Conservation (phyloP, 1,139 yeast species). For the Candida mesenterica region DNA sequence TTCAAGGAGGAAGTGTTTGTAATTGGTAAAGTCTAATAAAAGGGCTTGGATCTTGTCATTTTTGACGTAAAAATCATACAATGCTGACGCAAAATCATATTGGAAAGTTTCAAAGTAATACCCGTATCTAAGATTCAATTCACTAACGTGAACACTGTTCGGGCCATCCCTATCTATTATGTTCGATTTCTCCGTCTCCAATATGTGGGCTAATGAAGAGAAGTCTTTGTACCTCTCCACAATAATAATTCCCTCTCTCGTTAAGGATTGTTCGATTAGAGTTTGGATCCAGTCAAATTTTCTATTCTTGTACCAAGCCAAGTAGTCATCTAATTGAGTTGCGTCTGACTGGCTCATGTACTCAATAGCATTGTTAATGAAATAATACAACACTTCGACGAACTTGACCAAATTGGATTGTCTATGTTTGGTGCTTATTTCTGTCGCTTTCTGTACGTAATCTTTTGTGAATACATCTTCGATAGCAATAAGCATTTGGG, state of each 20-base stretch:
- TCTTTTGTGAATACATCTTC: slow-evolving; percentile 31
- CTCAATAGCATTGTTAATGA: slow-evolving; percentile 36
- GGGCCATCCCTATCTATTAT: not conserved
- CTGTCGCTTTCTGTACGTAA: not conserved
- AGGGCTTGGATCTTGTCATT: slow-evolving; percentile 54
- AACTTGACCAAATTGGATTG: slow-evolving; percentile 21
- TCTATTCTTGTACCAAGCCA: slow-evolving; percentile 33
- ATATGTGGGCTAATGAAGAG: slow-evolving; percentile 60
- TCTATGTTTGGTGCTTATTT: slow-evolving; percentile 3
- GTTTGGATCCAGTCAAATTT: slow-evolving; percentile 53
- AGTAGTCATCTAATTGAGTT: slow-evolving; percentile 29
- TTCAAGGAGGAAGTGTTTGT: slow-evolving; percentile 46
- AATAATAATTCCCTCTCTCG: slow-evolving; percentile 56
- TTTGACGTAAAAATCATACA: slow-evolving; percentile 60
- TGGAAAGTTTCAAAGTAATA: slow-evolving; percentile 62
- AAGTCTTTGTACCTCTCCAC: slow-evolving; percentile 64
- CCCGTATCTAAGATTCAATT: slow-evolving; percentile 36
- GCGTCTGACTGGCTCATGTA: slow-evolving; percentile 29
- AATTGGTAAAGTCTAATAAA: slow-evolving; percentile 56
- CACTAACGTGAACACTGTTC: not conserved
- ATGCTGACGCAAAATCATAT: slow-evolving; percentile 63
- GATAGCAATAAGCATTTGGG: slow-evolving; percentile 30
- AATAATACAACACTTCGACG: slow-evolving; percentile 36
- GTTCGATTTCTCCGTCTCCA: slow-evolving; percentile 52
- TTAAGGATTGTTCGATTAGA: slow-evolving; percentile 46